A percentile compares a stretch with the other conserved stretches of the same genome.
phyloP scores from a whole-genome alignment of 768 basidiomycete species.

The Glaciozyma antarctica region DNA sequence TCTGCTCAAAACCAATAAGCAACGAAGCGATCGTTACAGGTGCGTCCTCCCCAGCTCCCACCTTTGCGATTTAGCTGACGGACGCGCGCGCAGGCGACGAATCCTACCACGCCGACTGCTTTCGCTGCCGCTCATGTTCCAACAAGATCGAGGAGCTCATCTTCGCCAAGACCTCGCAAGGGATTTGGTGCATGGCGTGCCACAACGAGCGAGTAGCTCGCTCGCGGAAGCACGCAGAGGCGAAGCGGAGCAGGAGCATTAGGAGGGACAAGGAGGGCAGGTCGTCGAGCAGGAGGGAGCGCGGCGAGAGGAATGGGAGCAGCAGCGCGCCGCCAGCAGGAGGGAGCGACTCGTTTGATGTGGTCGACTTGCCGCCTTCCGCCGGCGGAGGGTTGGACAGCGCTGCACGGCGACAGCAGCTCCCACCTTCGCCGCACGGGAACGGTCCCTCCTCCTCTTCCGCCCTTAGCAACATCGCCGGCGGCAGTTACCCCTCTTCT shows the following conservation, averaged over 20 bases:
- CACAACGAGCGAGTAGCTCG: slow-evolving; percentile 95
- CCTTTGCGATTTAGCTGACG: not conserved
- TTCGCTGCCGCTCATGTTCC: slow-evolving; percentile 92
- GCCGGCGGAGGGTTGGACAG: not conserved
- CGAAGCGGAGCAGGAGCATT: slow-evolving; percentile 48
- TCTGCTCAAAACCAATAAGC: slow-evolving; percentile 85
- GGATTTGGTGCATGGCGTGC: slow-evolving; percentile 90
- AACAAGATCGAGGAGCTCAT: slow-evolving; percentile 94
- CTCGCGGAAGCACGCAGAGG: slow-evolving; percentile 78
- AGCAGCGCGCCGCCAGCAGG: not conserved
- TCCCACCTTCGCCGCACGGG: not conserved
- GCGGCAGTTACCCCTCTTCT: not conserved
- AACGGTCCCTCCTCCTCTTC: not conserved
- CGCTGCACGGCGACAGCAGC: not conserved
- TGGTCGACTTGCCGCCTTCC: not conserved
- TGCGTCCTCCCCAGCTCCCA: slow-evolving; percentile 3
- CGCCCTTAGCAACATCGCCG: not conserved
- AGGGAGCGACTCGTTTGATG: not conserved
- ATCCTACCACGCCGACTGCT: slow-evolving; percentile 96
- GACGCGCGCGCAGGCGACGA: slow-evolving; percentile 55
- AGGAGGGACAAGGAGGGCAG: slow-evolving; percentile 27
- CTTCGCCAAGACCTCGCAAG: slow-evolving; percentile 95
- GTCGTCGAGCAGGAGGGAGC: not conserved
- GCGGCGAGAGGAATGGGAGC: slow-evolving; percentile 17
- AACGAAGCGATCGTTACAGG: slow-evolving; percentile 99